Evolutionary conservation across 1,284 basidiomycete species (phyloP).

Genomic region (Pholiota adiposa): DNA sequence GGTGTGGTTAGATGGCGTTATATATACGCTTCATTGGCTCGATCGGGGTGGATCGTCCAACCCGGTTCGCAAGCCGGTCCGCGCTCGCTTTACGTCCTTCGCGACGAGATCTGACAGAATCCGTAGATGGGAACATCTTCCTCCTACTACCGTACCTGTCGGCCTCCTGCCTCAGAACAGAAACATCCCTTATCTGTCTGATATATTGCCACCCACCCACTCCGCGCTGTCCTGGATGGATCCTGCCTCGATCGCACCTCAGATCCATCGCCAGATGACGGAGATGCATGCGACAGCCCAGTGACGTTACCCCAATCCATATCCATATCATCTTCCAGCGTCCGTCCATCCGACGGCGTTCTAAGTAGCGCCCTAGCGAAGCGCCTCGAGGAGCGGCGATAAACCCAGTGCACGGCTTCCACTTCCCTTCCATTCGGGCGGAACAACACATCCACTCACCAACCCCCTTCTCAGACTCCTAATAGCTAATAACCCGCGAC

Average conservation of each 20-base stretch:
- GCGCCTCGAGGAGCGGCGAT: neutral
- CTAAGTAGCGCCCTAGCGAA: neutral
- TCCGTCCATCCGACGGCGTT: neutral
- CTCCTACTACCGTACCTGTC: neutral
- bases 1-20: neutral
- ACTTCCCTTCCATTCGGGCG: neutral
- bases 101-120: conserved; percentile 8
- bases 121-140: neutral
- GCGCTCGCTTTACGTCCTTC: neutral
- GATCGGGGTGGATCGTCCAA: neutral
- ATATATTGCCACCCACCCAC: neutral
- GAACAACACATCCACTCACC: neutral
- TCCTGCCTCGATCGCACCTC: neutral
- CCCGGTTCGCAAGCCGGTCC: neutral
- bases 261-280: neutral
- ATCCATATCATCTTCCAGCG: no score
- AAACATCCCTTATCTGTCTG: neutral
- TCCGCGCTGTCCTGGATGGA: neutral
- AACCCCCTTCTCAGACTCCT: neutral
- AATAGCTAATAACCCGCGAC: neutral
- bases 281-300: no score
- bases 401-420: no score
- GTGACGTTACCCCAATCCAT: no score
- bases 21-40: neutral
- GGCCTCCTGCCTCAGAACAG: neutral